These are phyloP conservation scores for Thymus mandschuricus DNA, from an alignment of 257 asterid genomes.

Conservation along the genomic window DNA sequence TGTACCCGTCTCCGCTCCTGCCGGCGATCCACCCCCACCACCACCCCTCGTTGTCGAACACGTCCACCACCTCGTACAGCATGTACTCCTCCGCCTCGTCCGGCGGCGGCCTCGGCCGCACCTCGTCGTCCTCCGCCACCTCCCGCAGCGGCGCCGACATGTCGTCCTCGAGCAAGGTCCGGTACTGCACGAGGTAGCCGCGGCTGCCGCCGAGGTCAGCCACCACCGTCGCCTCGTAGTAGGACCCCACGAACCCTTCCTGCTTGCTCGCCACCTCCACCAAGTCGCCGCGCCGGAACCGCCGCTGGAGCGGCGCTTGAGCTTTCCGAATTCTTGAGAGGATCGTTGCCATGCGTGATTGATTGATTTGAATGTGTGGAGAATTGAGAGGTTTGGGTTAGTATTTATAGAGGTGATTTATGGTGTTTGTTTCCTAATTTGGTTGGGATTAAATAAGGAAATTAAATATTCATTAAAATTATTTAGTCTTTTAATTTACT, in stretches of 20 bases:
- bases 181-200: conserved; percentile 32
- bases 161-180: conserved; percentile 30
- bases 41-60: conserved; percentile 50
- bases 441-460: no score
- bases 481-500: no score
- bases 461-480: no score
- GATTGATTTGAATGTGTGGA: no score
- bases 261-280: conserved; percentile 25
- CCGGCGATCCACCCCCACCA: conserved; percentile 47
- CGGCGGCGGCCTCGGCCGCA: conserved; percentile 40
- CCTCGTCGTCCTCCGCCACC: conserved; percentile 26
- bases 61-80: conserved; percentile 39
- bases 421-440: no score
- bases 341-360: background rate
- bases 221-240: conserved; percentile 25
- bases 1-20: background rate
- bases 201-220: background rate
- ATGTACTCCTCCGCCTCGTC: conserved; percentile 8
- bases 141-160: conserved; percentile 37
- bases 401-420: no score
- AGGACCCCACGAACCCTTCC: conserved; percentile 24
- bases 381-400: no score
- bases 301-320: background rate
- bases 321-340: background rate
- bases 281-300: conserved; percentile 19